A percentile compares a stretch with the other conserved stretches of the same genome.
Evolutionary conservation across 495 filamentous ascomycete species (phyloP).

Genomic region (Hyaloscypha hepaticicola): DNA sequence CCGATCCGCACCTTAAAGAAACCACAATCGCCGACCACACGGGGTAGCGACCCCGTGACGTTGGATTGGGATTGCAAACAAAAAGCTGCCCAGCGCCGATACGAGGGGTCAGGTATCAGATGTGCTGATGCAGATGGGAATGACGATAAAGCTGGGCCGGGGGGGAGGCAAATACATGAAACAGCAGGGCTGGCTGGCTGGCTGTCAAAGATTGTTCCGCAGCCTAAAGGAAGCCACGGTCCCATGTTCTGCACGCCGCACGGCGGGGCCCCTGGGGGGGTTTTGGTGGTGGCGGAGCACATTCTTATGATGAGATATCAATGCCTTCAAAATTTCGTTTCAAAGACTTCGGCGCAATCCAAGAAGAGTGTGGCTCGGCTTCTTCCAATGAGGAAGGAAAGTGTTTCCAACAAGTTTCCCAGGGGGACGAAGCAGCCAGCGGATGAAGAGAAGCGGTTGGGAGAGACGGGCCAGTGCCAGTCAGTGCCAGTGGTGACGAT

Average conservation of each 20-base stretch:
- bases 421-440: neutral
- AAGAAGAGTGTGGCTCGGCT: neutral
- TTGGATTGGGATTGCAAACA: neutral
- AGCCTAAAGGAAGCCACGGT: neutral
- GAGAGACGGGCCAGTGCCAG: neutral
- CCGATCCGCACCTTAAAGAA: slow-evolving; percentile 5
- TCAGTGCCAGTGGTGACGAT: neutral
- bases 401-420: too few relatives aligned
- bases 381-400: too few relatives aligned
- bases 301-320: neutral
- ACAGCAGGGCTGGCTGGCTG: slow-evolving; percentile 15
- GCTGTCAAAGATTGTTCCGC: neutral
- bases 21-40: slow-evolving; percentile 4
- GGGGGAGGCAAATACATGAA: slow-evolving; percentile 4
- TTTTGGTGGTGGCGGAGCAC: slow-evolving; percentile 7
- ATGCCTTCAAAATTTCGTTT: neutral
- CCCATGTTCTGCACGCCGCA: neutral
- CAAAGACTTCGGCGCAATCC: neutral
- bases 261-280: neutral
- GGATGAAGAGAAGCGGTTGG: neutral
- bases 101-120: neutral
- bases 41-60: slow-evolving; percentile 3
- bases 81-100: neutral
- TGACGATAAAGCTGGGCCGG: neutral
- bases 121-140: slow-evolving; percentile 1